These are phyloP conservation scores for Ustilago bromivora DNA, from an alignment of 1,284 basidiomycete genomes.

Conservation along the genomic window DNA sequence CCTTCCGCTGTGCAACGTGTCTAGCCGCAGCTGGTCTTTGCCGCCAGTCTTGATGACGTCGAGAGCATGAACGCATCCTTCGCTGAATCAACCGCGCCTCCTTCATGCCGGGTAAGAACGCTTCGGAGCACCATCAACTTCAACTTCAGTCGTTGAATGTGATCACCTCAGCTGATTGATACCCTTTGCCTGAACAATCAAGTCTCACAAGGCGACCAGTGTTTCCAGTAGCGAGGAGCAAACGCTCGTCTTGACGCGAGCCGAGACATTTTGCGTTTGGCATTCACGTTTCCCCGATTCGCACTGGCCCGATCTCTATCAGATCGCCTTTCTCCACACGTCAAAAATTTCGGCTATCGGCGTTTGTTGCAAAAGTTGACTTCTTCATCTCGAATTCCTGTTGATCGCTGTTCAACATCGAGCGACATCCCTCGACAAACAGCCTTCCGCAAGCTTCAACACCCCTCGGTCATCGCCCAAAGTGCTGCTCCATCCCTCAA, in stretches of 20 bases:
- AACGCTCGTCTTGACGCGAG: too few species aligned
- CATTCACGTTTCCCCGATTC: slow-evolving; percentile 8
- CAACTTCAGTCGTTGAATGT: not conserved
- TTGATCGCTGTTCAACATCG: not conserved
- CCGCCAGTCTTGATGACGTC: not conserved
- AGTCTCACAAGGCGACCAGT: too few species aligned
- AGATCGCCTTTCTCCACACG: slow-evolving; percentile 32
- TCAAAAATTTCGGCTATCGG: slow-evolving; percentile 42
- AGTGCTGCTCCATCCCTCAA: not conserved
- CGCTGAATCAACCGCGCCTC: not conserved
- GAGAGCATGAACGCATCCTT: slow-evolving; percentile 1
- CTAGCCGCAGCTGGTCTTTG: not conserved
- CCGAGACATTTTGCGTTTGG: not conserved
- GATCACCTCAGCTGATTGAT: too few species aligned
- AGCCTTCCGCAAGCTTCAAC: not conserved
- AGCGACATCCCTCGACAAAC: not conserved
- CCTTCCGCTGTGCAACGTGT: not conserved
- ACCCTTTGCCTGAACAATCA: too few species aligned
- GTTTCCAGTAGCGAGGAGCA: too few species aligned
- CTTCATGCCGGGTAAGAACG: not conserved
- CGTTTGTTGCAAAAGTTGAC: slow-evolving; percentile 22
- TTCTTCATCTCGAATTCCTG: slow-evolving; percentile 19
- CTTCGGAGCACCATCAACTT: slow-evolving; percentile 7
- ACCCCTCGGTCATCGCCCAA: not conserved
- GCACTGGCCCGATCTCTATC: not conserved